Conservation (phyloP, 306 rosid genomes). For the Sechiopsis laciniata region DNA sequence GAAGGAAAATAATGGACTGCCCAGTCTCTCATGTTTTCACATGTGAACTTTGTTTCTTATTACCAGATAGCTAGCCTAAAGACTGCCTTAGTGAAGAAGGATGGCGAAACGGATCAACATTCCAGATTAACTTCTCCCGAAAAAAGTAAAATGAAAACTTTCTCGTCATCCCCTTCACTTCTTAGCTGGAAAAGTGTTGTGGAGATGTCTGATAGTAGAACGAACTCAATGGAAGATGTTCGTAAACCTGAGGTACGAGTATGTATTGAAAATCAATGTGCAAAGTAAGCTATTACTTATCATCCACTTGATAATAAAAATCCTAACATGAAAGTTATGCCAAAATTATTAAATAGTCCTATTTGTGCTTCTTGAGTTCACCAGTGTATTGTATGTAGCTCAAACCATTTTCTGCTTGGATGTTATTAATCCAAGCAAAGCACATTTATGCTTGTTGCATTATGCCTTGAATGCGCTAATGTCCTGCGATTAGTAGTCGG, state of each 20-base stretch:
- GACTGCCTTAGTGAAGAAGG: constrained; percentile 73
- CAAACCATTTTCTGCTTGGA: neutral
- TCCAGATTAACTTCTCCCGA: constrained; percentile 40
- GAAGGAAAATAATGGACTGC: neutral
- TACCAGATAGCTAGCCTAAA: constrained; percentile 64
- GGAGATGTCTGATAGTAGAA: constrained; percentile 35
- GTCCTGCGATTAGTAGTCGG: too few relatives aligned
- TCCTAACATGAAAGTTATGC: neutral
- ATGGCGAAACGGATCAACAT: constrained; percentile 46
- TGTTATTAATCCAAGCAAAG: neutral
- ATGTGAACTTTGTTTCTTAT: constrained; percentile 2
- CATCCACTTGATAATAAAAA: neutral
- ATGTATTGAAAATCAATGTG: constrained; percentile 12
- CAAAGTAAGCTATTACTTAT: neutral
- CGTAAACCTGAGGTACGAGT: constrained; percentile 34
- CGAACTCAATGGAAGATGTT: constrained; percentile 46
- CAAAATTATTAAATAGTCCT: neutral
- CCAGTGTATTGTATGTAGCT: neutral
- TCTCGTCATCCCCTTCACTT: constrained; percentile 47
- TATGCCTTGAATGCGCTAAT: too few relatives aligned
- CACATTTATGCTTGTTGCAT: neutral
- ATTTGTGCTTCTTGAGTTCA: neutral
- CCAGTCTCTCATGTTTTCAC: neutral
- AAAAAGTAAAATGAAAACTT: constrained; percentile 39
- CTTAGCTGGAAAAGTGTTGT: constrained; percentile 33